Conservation (phyloP, 441 rosid genomes). For the Populus hybrid region DNA sequence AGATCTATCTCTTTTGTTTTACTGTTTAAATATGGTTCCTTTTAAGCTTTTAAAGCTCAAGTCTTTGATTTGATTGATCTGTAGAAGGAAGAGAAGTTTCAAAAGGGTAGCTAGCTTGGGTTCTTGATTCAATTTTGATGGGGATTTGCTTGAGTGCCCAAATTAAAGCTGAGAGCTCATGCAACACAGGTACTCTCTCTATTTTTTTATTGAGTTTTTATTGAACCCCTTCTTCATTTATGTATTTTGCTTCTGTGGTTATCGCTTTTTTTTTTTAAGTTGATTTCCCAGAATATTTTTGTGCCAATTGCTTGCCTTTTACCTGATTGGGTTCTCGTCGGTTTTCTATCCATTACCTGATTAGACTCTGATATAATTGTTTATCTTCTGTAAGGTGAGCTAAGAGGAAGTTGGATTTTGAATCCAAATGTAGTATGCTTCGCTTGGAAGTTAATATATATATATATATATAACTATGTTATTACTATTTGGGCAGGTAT, state of each 20-base stretch:
- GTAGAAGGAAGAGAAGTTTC: constrained; percentile 25
- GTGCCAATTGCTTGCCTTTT: background rate
- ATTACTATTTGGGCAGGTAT: background rate
- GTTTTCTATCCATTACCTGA: background rate
- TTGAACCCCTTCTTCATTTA: background rate
- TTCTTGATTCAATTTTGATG: constrained; percentile 40
- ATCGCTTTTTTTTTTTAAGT: constrained; percentile 10
- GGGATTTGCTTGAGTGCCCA: constrained; percentile 88
- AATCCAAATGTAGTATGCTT: background rate
- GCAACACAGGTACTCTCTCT: constrained; percentile 50
- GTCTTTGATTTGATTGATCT: constrained; percentile 22
- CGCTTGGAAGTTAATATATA: background rate
- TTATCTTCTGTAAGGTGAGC: background rate
- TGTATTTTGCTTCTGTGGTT: background rate
- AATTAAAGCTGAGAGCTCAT: constrained; percentile 84
- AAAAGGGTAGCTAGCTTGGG: constrained; percentile 16
- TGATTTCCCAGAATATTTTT: background rate
- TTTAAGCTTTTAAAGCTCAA: constrained; percentile 12
- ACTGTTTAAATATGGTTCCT: constrained; percentile 18
- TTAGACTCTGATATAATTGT: background rate
- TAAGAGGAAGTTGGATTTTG: background rate
- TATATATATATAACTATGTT: background rate
- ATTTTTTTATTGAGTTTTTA: background rate
- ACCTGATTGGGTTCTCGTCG: background rate
- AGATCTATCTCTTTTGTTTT: constrained; percentile 26